Base-by-base conservation (phyloP, 139 green algal species). In the Volvox reticuliferus region DNA sequence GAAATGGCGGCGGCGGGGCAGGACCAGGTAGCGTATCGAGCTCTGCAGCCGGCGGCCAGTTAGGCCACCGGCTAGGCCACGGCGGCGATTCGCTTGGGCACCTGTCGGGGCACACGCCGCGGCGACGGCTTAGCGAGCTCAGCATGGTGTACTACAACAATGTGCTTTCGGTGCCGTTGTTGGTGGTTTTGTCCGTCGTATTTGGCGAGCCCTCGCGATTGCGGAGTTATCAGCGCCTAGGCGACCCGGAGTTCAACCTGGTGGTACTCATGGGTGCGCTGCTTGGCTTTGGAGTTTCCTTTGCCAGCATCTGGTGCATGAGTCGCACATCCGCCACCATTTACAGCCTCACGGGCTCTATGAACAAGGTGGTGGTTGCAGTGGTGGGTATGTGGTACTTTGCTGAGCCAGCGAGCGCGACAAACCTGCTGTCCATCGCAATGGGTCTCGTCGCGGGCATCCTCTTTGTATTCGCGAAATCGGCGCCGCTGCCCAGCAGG, bases 101-200 rank as follows among this genome's bases (percentile, higher is more conserved):
- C 22, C 1, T 22, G 21, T 33, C 44, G 22, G 22, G 79, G 26
- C 71, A 79, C 71, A 21, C 37, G 55, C 50, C 50, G 13, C 81
- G 81, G 12, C 17, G 65, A 28, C 89, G 89, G 67, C 82, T 93
- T 12, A 92, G 21, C 33, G 89, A 94, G 86, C 61, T 94, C 21
- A 92, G 86, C 68, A 93, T 94, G 90, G 88, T 94, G 55, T 93
- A 95, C 67, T 99, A 99, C 94, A 99, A 99, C 94, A 99, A 99
- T 91, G 83, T 98, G 87, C 93, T 99, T 19, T 97, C 93, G 18
- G 63, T 99, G 50, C 97, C 97, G 24, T 90, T 97, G n/a, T 91
- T 98, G 12, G 20, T 95, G 1, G 1, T 96, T n/a, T 88, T 99
- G 28, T 95, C 95, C 83, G 55, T 97, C n/a, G 24, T 91, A 2